Conservation (phyloP, 495 filamentous ascomycete species). For the Poronia punctata region DNA sequence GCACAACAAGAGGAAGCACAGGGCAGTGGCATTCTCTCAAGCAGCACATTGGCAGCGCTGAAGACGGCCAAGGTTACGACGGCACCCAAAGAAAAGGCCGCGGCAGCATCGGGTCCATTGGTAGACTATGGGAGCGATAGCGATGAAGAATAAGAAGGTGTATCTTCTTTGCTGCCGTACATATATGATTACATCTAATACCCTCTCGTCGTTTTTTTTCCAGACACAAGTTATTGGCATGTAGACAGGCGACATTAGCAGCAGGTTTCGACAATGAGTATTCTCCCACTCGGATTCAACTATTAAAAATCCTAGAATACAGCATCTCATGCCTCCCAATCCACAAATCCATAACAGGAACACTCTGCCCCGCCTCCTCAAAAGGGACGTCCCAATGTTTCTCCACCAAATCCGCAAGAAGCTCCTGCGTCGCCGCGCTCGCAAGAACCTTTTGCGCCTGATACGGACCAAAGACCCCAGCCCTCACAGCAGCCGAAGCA, state of each 20-base stretch:
- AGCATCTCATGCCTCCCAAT: slow-evolving; percentile 89
- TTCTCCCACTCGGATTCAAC: slow-evolving; percentile 20
- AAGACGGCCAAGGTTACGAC: slow-evolving; percentile 46
- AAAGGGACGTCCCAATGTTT: slow-evolving; percentile 50
- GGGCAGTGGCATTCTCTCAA: slow-evolving; percentile 68
- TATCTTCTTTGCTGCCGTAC: neutral
- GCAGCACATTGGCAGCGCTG: slow-evolving; percentile 67
- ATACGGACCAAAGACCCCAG: slow-evolving; percentile 86
- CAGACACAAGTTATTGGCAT: too few relatives aligned
- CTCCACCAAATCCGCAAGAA: slow-evolving; percentile 55
- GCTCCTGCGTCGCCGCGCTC: slow-evolving; percentile 50
- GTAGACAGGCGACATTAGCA: too few relatives aligned
- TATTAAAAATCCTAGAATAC: slow-evolving; percentile 95
- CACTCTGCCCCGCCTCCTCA: slow-evolving; percentile 78
- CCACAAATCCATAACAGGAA: slow-evolving; percentile 89
- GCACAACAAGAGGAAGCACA: slow-evolving; percentile 35
- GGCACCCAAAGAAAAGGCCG: slow-evolving; percentile 40
- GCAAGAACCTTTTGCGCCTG: slow-evolving; percentile 81
- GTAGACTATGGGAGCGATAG: slow-evolving; percentile 91
- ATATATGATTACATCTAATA: slow-evolving; percentile 6
- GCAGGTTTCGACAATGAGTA: neutral
- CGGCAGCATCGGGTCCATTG: slow-evolving; percentile 55
- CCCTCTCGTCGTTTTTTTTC: too few relatives aligned
- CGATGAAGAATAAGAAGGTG: slow-evolving; percentile 21
- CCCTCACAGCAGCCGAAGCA: slow-evolving; percentile 80